phyloP scores from a whole-genome alignment of 108 stramenopile species.

The Phaeodactylum tricornutum region DNA sequence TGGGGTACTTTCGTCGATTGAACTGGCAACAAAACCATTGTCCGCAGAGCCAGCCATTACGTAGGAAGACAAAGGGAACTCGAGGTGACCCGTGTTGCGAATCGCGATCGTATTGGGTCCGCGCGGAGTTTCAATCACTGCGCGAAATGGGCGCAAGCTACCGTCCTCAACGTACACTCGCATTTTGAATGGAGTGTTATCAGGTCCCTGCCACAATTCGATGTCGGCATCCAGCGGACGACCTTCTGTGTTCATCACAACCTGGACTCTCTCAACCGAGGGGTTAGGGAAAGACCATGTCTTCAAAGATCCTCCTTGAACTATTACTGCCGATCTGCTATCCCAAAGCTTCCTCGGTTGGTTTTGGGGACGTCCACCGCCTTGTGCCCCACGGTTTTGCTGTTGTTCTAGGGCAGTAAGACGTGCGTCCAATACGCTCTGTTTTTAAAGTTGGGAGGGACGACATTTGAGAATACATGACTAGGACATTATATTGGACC shows the following conservation, averaged over 20 bases:
- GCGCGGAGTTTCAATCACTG: conserved; percentile 63
- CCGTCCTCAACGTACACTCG: conserved; percentile 73
- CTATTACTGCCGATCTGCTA: too few species aligned
- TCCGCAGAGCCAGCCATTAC: conserved; percentile 19
- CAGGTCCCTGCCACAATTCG: conserved; percentile 72
- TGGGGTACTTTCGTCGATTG: conserved; percentile 20
- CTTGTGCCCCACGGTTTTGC: too few species aligned
- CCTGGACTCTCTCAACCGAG: conserved; percentile 47
- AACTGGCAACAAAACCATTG: not conserved
- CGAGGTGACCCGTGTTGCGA: conserved; percentile 66
- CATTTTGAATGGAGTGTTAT: conserved; percentile 75
- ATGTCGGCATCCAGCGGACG: conserved; percentile 74
- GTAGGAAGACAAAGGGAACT: conserved; percentile 63
- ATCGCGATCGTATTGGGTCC: conserved; percentile 68
- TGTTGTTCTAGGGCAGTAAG: too few species aligned
- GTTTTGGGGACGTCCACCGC: too few species aligned
- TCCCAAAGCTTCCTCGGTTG: too few species aligned
- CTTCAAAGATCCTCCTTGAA: conserved; percentile 70
- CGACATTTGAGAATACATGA: too few species aligned
- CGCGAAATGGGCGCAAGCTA: conserved; percentile 55
- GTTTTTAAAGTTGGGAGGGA: too few species aligned
- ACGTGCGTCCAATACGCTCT: too few species aligned
- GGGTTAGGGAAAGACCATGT: conserved; percentile 64
- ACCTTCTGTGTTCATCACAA: conserved; percentile 68
- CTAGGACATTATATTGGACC: too few species aligned